phyloP scores from a whole-genome alignment of 495 filamentous ascomycete genomes.

The Entonaema liquescens region DNA sequence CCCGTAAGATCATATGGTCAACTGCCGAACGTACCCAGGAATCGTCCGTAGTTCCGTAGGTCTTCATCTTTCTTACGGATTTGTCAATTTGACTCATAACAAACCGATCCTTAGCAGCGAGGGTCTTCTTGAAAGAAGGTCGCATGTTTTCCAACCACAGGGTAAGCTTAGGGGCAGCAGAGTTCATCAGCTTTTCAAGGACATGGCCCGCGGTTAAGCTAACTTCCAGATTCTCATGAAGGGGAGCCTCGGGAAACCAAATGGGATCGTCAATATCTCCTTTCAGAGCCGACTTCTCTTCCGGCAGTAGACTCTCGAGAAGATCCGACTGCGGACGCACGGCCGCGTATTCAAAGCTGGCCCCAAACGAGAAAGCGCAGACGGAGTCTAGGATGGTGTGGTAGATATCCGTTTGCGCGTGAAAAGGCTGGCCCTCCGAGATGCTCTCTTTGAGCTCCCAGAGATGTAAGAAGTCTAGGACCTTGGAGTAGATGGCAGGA shows the following conservation, averaged over 20 bases:
- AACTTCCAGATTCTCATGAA: not conserved
- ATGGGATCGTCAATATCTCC: not conserved
- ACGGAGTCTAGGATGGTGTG: not conserved
- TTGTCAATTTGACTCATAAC: not conserved
- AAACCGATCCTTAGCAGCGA: not conserved
- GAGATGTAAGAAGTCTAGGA: not conserved
- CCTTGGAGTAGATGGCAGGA: not conserved
- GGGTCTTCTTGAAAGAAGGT: constrained; percentile 4
- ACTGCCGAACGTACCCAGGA: not conserved
- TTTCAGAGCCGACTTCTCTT: not conserved
- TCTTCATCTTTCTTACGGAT: not conserved
- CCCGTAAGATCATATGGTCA: constrained; percentile 7
- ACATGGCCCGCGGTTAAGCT: not conserved
- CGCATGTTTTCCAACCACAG: constrained; percentile 5
- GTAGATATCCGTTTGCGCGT: not conserved
- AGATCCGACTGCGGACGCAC: constrained; percentile 5
- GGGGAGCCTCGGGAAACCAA: not conserved
- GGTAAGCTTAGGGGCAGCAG: not conserved
- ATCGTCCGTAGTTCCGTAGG: not conserved
- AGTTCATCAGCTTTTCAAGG: constrained; percentile 6
- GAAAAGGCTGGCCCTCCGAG: not conserved
- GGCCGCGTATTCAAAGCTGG: not conserved
- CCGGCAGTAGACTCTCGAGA: not conserved
- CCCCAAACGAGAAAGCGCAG: constrained; percentile 2
- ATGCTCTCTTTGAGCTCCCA: not conserved